Base-by-base conservation (phyloP, 139 green algal species). In the Tetratostichococcus sp. region DNA sequence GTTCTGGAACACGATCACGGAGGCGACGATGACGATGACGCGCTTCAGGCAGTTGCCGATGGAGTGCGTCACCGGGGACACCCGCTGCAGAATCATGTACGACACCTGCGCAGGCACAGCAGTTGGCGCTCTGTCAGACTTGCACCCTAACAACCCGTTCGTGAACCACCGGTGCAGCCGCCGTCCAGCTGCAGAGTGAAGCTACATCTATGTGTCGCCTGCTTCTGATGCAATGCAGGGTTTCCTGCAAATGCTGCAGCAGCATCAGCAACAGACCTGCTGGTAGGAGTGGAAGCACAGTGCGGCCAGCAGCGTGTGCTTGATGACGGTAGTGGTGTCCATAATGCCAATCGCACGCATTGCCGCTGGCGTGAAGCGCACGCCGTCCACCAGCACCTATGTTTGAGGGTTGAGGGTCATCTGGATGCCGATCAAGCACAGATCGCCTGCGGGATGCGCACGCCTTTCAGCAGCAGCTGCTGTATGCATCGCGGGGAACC, bases 1-100 rank as follows among this genome's bases (percentile, higher is more conserved):
- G 74, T 94, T 97, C 21, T 85, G 79, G 87, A 98, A 98, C 50
- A 97, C 87, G 28, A 98, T 59, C 30, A 98, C 87, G 2, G 89
- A 92, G 8, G 91, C 86, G 30, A 95, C 90, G 79, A 98, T 98
- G 42, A 98, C 94, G 50, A 98, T 89, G 39, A 98, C 94, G 16
- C 95, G 85, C 91, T 98, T 98, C 28, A 98, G 88, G 77, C 96
- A 98, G 89, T 99, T 99, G 81, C 96, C 96, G 42, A 99, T 95
- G 62, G 93, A 97, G 88, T 99, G 96, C 19, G 96, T 98, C 33
- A 99, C 96, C 1, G 96, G 96, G 1, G 86, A 91, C 30, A 99
- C 94, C 14, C 90, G 82, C 73, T 85, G 74, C 59, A 97, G 84
- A 74, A 97, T 96, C 90, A 97, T 93, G 86, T 96, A 97, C 2